Evolutionary conservation across 192 early-diverging fungal genomes (phyloP).

Genomic region (Geranomyces variabilis): DNA sequence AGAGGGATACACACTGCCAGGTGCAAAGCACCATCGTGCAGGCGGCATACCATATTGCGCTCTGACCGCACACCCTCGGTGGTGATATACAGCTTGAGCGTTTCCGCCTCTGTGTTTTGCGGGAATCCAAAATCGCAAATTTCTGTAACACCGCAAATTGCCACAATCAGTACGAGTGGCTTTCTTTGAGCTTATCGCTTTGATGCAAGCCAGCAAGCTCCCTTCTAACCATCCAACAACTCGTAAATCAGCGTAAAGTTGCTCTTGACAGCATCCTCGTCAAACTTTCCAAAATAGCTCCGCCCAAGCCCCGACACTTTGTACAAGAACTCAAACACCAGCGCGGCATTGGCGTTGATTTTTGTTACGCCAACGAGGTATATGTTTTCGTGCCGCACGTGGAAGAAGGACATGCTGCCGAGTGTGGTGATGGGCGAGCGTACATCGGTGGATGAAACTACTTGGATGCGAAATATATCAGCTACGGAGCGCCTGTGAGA

Average conservation of each 20-base stretch:
- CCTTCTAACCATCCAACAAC: conserved; percentile 54
- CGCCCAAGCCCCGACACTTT: conserved; percentile 79
- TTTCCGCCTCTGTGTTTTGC: conserved; percentile 78
- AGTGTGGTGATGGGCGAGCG: conserved; percentile 86
- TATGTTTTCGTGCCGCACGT: conserved; percentile 95
- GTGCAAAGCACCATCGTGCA: neutral
- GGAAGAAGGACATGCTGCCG: conserved; percentile 92
- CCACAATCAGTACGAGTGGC: neutral
- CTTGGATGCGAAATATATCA: conserved; percentile 97
- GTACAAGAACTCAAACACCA: conserved; percentile 92
- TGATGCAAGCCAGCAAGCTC: no score
- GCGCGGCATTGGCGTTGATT: conserved; percentile 93
- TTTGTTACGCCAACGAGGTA: conserved; percentile 92
- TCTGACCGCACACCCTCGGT: conserved; percentile 91
- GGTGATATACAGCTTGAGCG: conserved; percentile 80
- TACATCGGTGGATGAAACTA: conserved; percentile 86
- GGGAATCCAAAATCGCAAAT: conserved; percentile 78
- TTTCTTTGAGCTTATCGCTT: no score
- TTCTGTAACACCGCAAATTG: conserved; percentile 34
- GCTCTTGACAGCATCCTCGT: conserved; percentile 68
- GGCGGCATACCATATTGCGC: conserved; percentile 49
- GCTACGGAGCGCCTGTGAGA: conserved; percentile 80
- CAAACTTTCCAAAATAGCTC: conserved; percentile 85
- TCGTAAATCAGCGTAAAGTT: conserved; percentile 62
- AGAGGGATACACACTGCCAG: neutral